A percentile compares a stretch with the other conserved stretches of the same genome.
These are phyloP conservation scores for Senecio squalidus DNA, from an alignment of 140 eudicot species.

Conservation along the genomic window DNA sequence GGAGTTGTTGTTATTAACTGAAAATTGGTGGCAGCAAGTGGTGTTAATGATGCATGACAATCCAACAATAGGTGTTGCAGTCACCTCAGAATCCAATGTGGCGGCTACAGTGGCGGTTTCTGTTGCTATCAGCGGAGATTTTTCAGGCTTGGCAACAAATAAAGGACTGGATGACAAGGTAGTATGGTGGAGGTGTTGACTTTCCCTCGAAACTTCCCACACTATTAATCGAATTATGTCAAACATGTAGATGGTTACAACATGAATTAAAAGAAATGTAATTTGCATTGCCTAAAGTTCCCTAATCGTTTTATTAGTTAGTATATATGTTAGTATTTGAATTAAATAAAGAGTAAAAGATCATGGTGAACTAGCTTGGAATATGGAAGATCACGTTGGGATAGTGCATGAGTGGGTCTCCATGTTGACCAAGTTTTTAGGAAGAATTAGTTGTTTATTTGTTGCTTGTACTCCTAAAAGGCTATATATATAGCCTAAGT, in stretches of 20 bases:
- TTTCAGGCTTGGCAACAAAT: constrained; percentile 13
- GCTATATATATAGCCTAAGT: no score
- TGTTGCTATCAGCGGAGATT: neutral
- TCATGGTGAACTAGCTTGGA: no score
- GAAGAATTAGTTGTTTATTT: no score
- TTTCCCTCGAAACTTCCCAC: constrained; percentile 18
- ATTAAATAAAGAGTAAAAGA: no score
- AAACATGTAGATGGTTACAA: neutral
- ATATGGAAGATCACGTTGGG: no score
- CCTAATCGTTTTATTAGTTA: no score
- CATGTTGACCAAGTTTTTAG: no score
- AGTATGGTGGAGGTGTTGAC: neutral
- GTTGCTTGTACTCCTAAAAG: no score
- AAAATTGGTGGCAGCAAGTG: neutral
- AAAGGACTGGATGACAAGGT: constrained; percentile 8
- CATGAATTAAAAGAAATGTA: neutral
- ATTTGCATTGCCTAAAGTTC: constrained; percentile 8
- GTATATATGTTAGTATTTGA: no score
- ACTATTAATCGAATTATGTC: neutral
- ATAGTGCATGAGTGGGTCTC: no score
- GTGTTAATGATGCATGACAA: neutral
- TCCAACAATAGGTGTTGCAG: neutral
- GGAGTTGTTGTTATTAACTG: neutral
- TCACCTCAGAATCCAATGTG: neutral
- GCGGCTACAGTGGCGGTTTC: constrained; percentile 3